These are phyloP conservation scores for Gaeumannomyces sp. DNA, from an alignment of 2,329 filamentous ascomycete species.

Conservation along the genomic window DNA sequence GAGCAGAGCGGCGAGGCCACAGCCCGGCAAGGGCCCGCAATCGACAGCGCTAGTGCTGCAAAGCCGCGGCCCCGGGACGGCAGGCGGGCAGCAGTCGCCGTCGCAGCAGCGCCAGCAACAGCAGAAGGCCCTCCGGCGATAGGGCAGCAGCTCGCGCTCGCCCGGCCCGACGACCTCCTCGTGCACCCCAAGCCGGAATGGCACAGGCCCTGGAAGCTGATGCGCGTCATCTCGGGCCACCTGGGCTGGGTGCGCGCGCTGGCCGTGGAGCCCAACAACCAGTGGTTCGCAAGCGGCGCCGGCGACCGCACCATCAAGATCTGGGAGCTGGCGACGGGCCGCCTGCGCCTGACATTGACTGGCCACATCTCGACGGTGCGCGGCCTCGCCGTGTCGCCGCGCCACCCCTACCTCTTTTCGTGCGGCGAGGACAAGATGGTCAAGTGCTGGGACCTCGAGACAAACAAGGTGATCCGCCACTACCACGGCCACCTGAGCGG, in stretches of 20 bases:
- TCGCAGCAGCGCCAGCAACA: not conserved
- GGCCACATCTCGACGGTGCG: slow-evolving; percentile 92
- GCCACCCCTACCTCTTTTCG: slow-evolving; percentile 95
- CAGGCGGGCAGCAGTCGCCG: slow-evolving; percentile 14
- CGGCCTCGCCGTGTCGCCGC: slow-evolving; percentile 82
- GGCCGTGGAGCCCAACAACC: slow-evolving; percentile 90
- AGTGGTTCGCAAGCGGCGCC: slow-evolving; percentile 95
- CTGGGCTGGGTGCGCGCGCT: slow-evolving; percentile 88
- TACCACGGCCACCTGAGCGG: slow-evolving; percentile 96
- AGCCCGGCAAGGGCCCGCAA: slow-evolving; percentile 17
- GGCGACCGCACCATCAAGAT: slow-evolving; percentile 98
- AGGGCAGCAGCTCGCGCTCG: slow-evolving; percentile 30
- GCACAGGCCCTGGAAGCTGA: slow-evolving; percentile 98
- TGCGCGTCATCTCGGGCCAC: slow-evolving; percentile 95
- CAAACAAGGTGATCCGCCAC: slow-evolving; percentile 97
- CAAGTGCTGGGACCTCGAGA: slow-evolving; percentile 98
- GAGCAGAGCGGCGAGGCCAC: slow-evolving; percentile 17
- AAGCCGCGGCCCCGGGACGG: slow-evolving; percentile 21
- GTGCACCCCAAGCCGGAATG: slow-evolving; percentile 71
- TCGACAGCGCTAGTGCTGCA: slow-evolving; percentile 32
- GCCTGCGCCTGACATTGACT: slow-evolving; percentile 78
- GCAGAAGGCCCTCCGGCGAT: slow-evolving; percentile 4
- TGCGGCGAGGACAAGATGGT: slow-evolving; percentile 99
- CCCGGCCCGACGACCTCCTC: slow-evolving; percentile 23
- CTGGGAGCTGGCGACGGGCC: slow-evolving; percentile 89